Percentiles rank a stretch among this genome's conserved stretches.
These are phyloP conservation scores for Kodamaea anthophila DNA, from an alignment of 1,139 yeast genomes.

Conservation along the genomic window DNA sequence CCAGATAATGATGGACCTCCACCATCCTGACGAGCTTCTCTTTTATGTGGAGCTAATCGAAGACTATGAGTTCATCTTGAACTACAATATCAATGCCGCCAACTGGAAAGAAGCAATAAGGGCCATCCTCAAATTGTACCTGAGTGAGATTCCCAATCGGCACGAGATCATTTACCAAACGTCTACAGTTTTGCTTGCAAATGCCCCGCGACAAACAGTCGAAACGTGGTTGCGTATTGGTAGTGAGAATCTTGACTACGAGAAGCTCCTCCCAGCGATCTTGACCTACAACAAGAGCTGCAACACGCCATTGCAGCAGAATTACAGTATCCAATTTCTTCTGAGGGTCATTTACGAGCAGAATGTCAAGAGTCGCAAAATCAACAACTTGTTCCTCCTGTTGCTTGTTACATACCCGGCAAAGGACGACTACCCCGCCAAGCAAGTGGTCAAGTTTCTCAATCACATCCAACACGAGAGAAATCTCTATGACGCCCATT, in stretches of 20 bases:
- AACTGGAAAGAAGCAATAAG: conserved; percentile 73
- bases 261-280: conserved; percentile 68
- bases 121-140: conserved; percentile 44
- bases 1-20: conserved; percentile 63
- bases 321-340: conserved; percentile 64
- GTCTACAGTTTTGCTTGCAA: conserved; percentile 61
- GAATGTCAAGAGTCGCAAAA: conserved; percentile 39
- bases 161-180: conserved; percentile 52
- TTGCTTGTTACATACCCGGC: conserved; percentile 57
- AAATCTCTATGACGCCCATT: conserved; percentile 55
- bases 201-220: conserved; percentile 64
- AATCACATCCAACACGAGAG: conserved; percentile 18
- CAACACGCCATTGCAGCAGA: conserved; percentile 27
- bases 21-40: conserved; percentile 57
- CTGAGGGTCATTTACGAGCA: conserved; percentile 53
- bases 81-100: conserved; percentile 60
- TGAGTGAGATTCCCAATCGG: conserved; percentile 24
- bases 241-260: conserved; percentile 39
- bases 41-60: conserved; percentile 62
- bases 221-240: conserved; percentile 69
- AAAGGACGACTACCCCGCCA: conserved; percentile 16
- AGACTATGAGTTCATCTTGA: conserved; percentile 64
- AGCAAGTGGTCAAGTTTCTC: conserved; percentile 25
- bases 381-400: conserved; percentile 71
- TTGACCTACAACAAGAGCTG: conserved; percentile 56